Evolutionary conservation across 1,139 yeast genomes (phyloP), one percentile per base, ranked within the genome.

Genomic region (Suhomyces yuchorum): DNA sequence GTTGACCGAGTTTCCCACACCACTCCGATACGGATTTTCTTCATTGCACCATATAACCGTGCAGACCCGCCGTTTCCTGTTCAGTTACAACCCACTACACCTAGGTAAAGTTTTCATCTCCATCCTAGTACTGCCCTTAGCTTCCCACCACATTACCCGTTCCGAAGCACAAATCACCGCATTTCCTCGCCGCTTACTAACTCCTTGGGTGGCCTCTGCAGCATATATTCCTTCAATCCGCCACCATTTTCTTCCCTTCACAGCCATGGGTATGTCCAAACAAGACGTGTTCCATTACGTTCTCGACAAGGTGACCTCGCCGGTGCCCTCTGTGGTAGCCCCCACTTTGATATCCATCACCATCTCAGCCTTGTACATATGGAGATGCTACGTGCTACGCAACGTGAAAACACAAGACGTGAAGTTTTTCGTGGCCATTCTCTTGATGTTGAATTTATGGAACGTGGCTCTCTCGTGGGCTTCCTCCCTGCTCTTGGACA

Each of bases 401-500:
- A 12, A 41, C 34, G 41, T 41, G 43, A 41, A 41, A 41, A 26
- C 43, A 14, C 26, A 20, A 18, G 51, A 48, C 26, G 33, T 48
- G 39, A 42, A 39, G 32, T 42, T 42, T 37, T 18, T 45, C 18
- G 24, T 40, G n/a, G 44, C 18, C n/a, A 22, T 37, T 6, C 46
- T 48, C 32, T 11, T 54, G 2, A 34, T 40, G 2, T 46, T 55
- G 30, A 51, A 49, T 39, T 35, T 33, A 8, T 58, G 61, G 62
- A 57, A 55, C 41, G 19, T 55, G 2, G 23, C 48, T 8, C 39
- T 51, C 3, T 23, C 42, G 8, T 35, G 23, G 32, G 26, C 26
- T 8, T 36, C 42, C 20, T 24, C 42, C 34, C 14, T 3, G 18
- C 17, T 47, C 17, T 47, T 47, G 19, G 43, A 44, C 35, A 22